Evolutionary conservation across 164 flowering plant genomes (phyloP).

Genomic region (Hamamelis virginiana): DNA sequence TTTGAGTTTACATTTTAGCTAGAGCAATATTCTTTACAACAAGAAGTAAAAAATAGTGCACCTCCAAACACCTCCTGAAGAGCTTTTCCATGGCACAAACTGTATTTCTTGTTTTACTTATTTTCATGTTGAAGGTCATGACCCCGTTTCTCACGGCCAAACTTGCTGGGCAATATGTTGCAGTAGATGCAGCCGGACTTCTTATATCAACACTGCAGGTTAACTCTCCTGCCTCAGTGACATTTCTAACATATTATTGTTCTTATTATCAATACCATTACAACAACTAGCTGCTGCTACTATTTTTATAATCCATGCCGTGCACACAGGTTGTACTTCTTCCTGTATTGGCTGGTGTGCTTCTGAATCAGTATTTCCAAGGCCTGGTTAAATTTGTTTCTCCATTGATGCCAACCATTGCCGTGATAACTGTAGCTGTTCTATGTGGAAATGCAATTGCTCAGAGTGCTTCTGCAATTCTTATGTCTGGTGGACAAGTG

Average conservation of each 20-base stretch:
- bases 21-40: too few relatives aligned
- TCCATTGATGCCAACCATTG: constrained; percentile 82
- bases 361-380: constrained; percentile 76
- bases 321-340: constrained; percentile 77
- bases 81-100: too few relatives aligned
- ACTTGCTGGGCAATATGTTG: constrained; percentile 90
- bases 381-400: constrained; percentile 64
- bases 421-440: constrained; percentile 76
- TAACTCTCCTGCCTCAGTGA: neutral
- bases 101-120: too few relatives aligned
- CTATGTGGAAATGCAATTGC: constrained; percentile 87
- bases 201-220: constrained; percentile 81
- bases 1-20: too few relatives aligned
- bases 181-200: constrained; percentile 81
- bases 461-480: constrained; percentile 75
- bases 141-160: constrained; percentile 86
- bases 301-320: neutral
- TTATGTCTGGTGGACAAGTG: constrained; percentile 74
- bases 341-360: constrained; percentile 78
- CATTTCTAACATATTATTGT: neutral
- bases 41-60: too few relatives aligned
- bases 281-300: too few relatives aligned
- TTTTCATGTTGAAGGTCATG: constrained; percentile 58
- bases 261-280: neutral
- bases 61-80: too few relatives aligned